A percentile compares a stretch with the other conserved stretches of the same genome.
Conservation (phyloP, 306 rosid genomes). For the Cyclanthera cordifolia region DNA sequence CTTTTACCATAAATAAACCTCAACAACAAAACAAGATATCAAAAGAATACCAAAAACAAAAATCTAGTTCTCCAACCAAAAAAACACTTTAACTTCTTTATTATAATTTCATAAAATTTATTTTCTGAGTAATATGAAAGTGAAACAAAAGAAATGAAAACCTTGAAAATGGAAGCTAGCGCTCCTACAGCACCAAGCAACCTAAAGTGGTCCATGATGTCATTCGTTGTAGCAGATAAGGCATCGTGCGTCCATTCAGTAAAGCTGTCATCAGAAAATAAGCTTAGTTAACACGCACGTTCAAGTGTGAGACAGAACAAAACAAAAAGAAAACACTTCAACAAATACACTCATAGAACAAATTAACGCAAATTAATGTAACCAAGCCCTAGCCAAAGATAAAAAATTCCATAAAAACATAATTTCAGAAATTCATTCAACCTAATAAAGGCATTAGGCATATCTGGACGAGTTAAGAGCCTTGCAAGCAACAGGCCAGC, state of each 20-base stretch:
- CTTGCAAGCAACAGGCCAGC: constrained; percentile 75
- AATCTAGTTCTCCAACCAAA: background rate
- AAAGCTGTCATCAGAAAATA: constrained; percentile 49
- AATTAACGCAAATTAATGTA: background rate
- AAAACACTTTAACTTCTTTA: background rate
- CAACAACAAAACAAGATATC: background rate
- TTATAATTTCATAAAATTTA: background rate
- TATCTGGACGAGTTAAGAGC: constrained; percentile 92
- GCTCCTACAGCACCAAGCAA: constrained; percentile 75
- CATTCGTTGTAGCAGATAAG: constrained; percentile 51
- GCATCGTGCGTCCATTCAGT: constrained; percentile 72
- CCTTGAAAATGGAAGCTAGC: constrained; percentile 85
- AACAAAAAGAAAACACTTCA: background rate
- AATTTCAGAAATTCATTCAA: constrained; percentile 1
- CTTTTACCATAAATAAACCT: background rate
- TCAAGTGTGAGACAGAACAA: constrained; percentile 5
- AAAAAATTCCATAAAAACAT: background rate
- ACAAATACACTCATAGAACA: background rate
- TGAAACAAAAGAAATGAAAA: constrained; percentile 24
- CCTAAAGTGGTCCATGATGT: constrained; percentile 52
- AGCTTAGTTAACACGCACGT: constrained; percentile 20
- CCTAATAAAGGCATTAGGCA: constrained; percentile 85
- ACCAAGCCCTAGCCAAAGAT: constrained; percentile 1
- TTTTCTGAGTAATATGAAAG: constrained; percentile 7
- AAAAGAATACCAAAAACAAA: background rate